phyloP scores from a whole-genome alignment of 2,329 filamentous ascomycete genomes.

The Trichoderma sp. region DNA sequence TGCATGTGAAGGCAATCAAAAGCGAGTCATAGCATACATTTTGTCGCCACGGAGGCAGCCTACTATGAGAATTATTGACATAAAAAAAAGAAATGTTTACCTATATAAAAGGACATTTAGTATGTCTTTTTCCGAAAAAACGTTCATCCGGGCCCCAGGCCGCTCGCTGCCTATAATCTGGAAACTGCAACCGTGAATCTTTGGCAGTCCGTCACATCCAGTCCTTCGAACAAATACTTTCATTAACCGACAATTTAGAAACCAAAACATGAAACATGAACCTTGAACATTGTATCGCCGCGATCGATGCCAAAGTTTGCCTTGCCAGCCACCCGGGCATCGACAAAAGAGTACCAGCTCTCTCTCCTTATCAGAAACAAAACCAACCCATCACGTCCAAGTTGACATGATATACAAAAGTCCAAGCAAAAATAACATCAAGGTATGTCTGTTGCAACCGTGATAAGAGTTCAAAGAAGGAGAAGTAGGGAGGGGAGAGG shows the following conservation, averaged over 20 bases:
- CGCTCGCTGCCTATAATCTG: not conserved
- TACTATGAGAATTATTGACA: not conserved
- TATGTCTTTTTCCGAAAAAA: not conserved
- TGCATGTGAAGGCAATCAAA: not conserved
- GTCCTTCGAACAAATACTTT: not conserved
- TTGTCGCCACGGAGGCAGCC: not conserved
- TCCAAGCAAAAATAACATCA: not conserved
- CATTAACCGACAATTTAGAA: not conserved
- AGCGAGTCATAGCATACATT: not conserved
- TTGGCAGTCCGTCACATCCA: not conserved
- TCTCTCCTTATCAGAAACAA: not conserved
- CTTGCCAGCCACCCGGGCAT: not conserved
- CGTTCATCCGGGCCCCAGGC: not conserved
- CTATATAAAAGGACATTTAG: not conserved
- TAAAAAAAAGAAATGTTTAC: not conserved
- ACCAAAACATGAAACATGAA: not conserved
- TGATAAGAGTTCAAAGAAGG: not conserved
- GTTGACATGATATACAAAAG: not conserved
- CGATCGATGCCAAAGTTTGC: not conserved
- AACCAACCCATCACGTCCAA: not conserved
- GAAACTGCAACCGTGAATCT: not conserved
- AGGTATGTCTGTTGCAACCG: not conserved
- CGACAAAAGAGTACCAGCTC: not conserved
- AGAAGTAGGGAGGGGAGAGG: not conserved
- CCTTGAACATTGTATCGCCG: not conserved